Base-by-base conservation (phyloP, 225 moss, liverwort and hornwort genomes). In the Marchantia polymorpha region DNA sequence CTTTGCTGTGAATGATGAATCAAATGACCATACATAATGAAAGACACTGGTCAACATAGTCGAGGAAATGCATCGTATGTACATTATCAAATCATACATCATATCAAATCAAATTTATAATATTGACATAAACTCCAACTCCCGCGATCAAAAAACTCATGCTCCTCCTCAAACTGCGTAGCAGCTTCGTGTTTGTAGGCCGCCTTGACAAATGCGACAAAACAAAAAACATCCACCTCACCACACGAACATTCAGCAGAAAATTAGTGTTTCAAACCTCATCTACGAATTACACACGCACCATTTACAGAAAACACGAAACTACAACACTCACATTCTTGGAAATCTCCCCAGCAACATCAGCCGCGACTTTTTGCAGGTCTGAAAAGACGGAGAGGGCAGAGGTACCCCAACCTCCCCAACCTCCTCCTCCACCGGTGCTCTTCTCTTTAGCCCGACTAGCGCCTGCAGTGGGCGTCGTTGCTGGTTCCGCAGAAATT, bases 401-500 rank as follows among this genome's bases (percentile, higher is more conserved):
- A 14, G 96, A 97, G 7, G 94, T 87, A 53, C 93, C 93, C 94
- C 93, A 97, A 14, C 94, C 89, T 58, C 94, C 96, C 96, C 94
- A 97, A 22, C 91, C 91, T 10, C 91, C 92, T 81, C 85, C 74
- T 2, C 85, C 87, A 26, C 75, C 84, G 47, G 83, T 81, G 20
- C 82, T 86, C 29, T 84, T 87, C 72, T 79, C 85, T 56, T 65
- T 73, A 31, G 59, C 55, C 30, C 77, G 56, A 49, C 7, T 19
- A 30, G 16, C 58, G 39, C 14, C 71, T 27, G 67, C 70, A 48
- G 80, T 76, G 25, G 83, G 74, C 60, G 72, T 80, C 25, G 52
- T 69, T 29, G 83, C 65, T n/a, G 26, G 68, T 65, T 71, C 75
- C 16, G 66, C 78, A 56, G 86, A 49, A 56, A 77, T 76, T 22